These are phyloP conservation scores for Starmerella khaoyaiensis DNA, from an alignment of 805 yeast genomes.

Conservation along the genomic window DNA sequence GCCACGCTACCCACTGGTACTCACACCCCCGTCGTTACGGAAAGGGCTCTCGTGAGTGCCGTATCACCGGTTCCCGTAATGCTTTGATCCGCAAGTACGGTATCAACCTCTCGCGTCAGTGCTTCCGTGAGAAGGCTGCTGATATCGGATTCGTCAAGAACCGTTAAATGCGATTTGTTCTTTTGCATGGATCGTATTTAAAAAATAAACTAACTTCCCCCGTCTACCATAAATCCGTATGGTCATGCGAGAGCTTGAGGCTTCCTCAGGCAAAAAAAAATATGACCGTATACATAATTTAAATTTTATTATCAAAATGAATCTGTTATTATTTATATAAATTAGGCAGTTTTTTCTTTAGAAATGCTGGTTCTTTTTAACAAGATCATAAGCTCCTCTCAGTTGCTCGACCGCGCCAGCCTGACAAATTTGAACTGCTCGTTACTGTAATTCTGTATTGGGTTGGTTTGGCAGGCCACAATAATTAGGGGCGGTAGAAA, in stretches of 20 bases:
- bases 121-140: constrained; percentile 99
- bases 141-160: constrained; percentile 98
- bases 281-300: background rate
- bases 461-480: background rate
- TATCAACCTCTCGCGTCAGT: constrained; percentile 98
- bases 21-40: constrained; percentile 99
- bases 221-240: no score
- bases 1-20: constrained; percentile 52
- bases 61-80: constrained; percentile 96
- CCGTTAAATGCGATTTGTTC: constrained; percentile 56
- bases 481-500: no score
- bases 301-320: background rate
- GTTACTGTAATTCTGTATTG: constrained; percentile 1
- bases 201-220: no score
- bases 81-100: constrained; percentile 99
- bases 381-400: no score
- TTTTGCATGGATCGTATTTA: no score
- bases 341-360: no score
- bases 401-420: no score
- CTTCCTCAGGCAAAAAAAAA: no score
- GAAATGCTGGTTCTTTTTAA: no score
- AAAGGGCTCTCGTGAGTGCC: constrained; percentile 99
- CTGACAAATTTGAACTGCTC: no score
- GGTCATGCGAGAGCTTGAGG: no score
- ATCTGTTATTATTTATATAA: no score